These are phyloP conservation scores for Hypoxylon sp. DNA, from an alignment of 2,329 filamentous ascomycete genomes.

Conservation along the genomic window DNA sequence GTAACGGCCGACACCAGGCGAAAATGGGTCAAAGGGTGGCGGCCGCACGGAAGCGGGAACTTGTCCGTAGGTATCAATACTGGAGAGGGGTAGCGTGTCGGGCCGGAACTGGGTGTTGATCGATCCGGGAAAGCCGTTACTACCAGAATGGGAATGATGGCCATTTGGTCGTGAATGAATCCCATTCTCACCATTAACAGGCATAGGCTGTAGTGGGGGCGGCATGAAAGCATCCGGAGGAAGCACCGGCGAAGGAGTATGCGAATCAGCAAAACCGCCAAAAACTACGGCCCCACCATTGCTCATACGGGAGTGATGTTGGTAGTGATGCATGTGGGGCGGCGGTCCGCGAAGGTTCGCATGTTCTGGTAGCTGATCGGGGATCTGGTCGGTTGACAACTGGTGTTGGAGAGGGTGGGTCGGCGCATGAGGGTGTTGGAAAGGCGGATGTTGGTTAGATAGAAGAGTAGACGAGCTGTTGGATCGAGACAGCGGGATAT, in stretches of 20 bases:
- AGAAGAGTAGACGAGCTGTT: slow-evolving; percentile 39
- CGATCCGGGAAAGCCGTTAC: slow-evolving; percentile 50
- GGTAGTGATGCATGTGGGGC: slow-evolving; percentile 49
- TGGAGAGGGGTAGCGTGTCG: slow-evolving; percentile 48
- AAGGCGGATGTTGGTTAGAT: slow-evolving; percentile 43
- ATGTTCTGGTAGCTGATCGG: slow-evolving; percentile 45
- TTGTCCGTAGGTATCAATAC: slow-evolving; percentile 49
- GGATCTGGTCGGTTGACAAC: slow-evolving; percentile 43
- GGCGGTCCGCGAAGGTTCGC: slow-evolving; percentile 48
- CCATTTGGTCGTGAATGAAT: slow-evolving; percentile 48
- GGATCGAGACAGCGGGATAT: slow-evolving; percentile 46
- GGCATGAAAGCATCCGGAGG: slow-evolving; percentile 63
- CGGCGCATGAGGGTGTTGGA: slow-evolving; percentile 33
- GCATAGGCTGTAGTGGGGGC: slow-evolving; percentile 61
- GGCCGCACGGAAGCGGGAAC: slow-evolving; percentile 48
- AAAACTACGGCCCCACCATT: slow-evolving; percentile 66
- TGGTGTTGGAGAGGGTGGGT: slow-evolving; percentile 45
- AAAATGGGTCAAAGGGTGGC: slow-evolving; percentile 54
- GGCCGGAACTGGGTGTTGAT: slow-evolving; percentile 50
- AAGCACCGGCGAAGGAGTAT: slow-evolving; percentile 71
- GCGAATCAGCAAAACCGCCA: slow-evolving; percentile 68
- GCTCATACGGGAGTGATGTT: slow-evolving; percentile 69
- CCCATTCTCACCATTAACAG: slow-evolving; percentile 49
- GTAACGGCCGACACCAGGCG: slow-evolving; percentile 57
- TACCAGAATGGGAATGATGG: slow-evolving; percentile 50